Evolutionary conservation across 495 filamentous ascomycete species (phyloP).

Genomic region (Poronia punctata): DNA sequence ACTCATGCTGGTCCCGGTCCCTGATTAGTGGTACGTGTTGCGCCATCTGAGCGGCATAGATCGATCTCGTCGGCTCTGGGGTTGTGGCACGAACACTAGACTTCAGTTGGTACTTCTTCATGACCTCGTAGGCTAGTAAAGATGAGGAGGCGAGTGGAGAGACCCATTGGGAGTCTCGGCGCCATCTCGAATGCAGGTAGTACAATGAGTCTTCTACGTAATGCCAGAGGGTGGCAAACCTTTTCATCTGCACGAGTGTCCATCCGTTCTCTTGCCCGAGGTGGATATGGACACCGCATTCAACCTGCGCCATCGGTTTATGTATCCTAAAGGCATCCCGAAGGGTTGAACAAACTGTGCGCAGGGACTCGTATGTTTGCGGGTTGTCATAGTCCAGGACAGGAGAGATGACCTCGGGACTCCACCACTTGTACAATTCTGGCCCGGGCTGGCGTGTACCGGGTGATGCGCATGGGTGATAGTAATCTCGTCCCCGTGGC

Average conservation of each 20-base stretch:
- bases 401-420: slow-evolving; percentile 11
- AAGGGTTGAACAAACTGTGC: slow-evolving; percentile 6
- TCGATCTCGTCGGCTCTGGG: background rate
- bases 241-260: slow-evolving; percentile 17
- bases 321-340: slow-evolving; percentile 14
- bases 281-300: slow-evolving; percentile 14
- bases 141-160: background rate
- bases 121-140: too few relatives aligned
- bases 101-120: too few relatives aligned
- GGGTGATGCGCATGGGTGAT: too few relatives aligned
- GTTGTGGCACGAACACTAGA: too few relatives aligned
- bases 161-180: background rate
- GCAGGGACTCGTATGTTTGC: background rate
- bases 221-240: slow-evolving; percentile 7
- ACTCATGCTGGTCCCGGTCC: background rate
- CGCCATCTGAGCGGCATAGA: background rate
- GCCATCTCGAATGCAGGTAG: background rate
- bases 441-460: too few relatives aligned
- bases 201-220: background rate
- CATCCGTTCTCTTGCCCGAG: slow-evolving; percentile 15
- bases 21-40: background rate
- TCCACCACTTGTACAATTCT: slow-evolving; percentile 13
- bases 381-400: slow-evolving; percentile 11
- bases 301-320: slow-evolving; percentile 6
- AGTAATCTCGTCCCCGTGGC: too few relatives aligned